Base-by-base conservation (phyloP, 352 stramenopile genomes). In the Phytophthora brassicae region DNA sequence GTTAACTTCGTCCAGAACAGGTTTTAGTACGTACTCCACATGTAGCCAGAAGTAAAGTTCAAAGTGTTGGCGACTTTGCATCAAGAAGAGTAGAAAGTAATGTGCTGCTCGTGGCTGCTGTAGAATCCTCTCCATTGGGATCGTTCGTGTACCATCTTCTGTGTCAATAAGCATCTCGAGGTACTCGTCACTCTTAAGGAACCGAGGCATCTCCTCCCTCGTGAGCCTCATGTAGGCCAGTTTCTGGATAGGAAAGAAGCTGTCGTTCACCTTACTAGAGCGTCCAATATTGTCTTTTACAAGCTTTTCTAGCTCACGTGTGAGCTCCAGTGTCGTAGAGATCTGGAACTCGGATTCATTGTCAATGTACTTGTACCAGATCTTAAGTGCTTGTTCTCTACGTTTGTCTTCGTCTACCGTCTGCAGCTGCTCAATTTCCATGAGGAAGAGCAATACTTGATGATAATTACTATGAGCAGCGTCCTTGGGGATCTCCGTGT, bases 41-140 rank as follows among this genome's bases (percentile, higher is more conserved):
- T 95, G 86, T 16, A 95, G 74, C 86, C 86, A 95, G 31, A 95
- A 92, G 72, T 93, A 95, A 6, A 95, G 67, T 36, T 93, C 84
- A 59, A 95, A 93, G 59, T 95, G 86, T 63, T 95, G 86, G 7
- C 86, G 79, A 13, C 82, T 92, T 51, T 95, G 84, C 86, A 95
- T 93, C 22, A 95, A 60, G 29, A 92, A 95, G 2, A 95, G 71
- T 33, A 95, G 46, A 61, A 95, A 95, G 54, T 95, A 95, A 59
- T 95, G 86, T 8, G 86, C 86, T 1, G 86, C 84, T 24, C 86
- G 72, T 11, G 82, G 84, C 73, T 95, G 81, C 66, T 89, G 65
- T 12, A 94, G 63, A 31, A 93, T 83, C 22, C 78, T 69, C 36
- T 95, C 84, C 81, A 95, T 89, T 0, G 86, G 83, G 20, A 95